Base-by-base conservation (phyloP, 345 rosid genomes). In the Arabidopsis thaliana region DNA sequence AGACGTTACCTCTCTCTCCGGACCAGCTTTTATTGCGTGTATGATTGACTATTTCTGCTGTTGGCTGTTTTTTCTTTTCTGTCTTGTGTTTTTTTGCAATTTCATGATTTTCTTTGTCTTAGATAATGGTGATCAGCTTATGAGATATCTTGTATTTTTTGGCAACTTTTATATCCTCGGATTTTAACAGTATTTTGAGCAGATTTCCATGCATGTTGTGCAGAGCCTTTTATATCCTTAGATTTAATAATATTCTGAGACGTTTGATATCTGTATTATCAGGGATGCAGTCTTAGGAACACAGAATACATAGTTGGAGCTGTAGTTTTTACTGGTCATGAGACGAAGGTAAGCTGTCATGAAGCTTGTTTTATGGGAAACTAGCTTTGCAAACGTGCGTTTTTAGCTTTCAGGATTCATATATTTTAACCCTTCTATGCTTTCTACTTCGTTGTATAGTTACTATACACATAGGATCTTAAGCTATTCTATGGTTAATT, bases 281-380 rank as follows among this genome's bases (percentile, higher is more conserved):
- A 93, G 99, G 98, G 99, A 59, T 96, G 99, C 88, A 91, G 98
- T 87, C 98, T 96, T 70, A 89, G 97, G 84, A 96, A 96, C 84
- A 93, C 99, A 0, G 92, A 83, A 79, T 87, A 82, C 85, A 85
- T 96, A 68, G 96, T 91, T 80, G 98, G 89, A 67, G 86, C 88
- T 55, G 96, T 93, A 70, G 85, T 96, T 62, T 96, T 96, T 85
- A 85, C 98, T 13, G 99, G 99, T 76, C 98, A 85, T 41, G 98
- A 93, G 87, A 89, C 99, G 64, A 96, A 96, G 99, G 99, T 96
- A 74, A 49, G 88, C 67, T 23, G 20, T 59, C 45, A n/a, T 58
- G 74, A 57, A 57, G 65, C 75, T 65, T 66, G 7, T 44, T 64
- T 32, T 67, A 34, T 8, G 48, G 51, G 56, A 64, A 73, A 65